Evolutionary conservation across 2,329 filamentous ascomycete genomes (phyloP), one percentile per base, ranked within the genome.

Genomic region (Drechslerella stenobrocha): DNA sequence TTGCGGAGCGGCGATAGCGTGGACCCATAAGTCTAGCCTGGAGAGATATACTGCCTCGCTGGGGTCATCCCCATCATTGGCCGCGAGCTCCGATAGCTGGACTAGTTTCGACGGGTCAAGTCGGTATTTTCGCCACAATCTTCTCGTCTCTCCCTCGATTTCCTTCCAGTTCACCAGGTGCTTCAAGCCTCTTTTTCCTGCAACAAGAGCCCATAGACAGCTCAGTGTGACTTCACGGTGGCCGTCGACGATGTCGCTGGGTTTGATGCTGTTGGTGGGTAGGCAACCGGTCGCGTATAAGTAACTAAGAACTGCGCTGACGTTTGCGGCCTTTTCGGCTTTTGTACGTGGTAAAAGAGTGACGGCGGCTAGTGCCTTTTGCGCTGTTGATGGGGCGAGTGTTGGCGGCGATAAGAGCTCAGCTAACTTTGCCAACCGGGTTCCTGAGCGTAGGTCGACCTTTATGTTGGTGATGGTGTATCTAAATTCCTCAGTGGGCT

Each of bases 201-300:
- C 81, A 34, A 86, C 80, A 20, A 87, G 76, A 2, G 78, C 77
- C 83, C 83, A 86, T 3, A 87, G 77, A 7, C 86, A 76, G 3
- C 79, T 80, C 44, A 87, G 77, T 0, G 83, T 86, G 74, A 83
- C 85, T 72, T 87, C 84, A 6, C 84, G 80, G 71, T 85, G 83
- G 1, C 84, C 84, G 70, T 86, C 80, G 4, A 87, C 82, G 46
- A 87, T 81, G 56, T 86, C 82, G 35, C 82, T 80, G 0, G 83
- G 79, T 11, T 75, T 78, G 32, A 84, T 32, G 15, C 34, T 60
- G 6, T 50, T 42, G 67, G 24, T 6, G 71, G 69, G 69, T 75
- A 78, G 15, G 1, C 30, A 26, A 4, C 35, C 50, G 5, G 34
- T 47, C 1, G 7, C n/a, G 22, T 51, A 59, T 1, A 67, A 15